A percentile compares a stretch with the other conserved stretches of the same genome.
Evolutionary conservation across 2,329 filamentous ascomycete genomes (phyloP).

Genomic region (Periglandula ipomoeae): DNA sequence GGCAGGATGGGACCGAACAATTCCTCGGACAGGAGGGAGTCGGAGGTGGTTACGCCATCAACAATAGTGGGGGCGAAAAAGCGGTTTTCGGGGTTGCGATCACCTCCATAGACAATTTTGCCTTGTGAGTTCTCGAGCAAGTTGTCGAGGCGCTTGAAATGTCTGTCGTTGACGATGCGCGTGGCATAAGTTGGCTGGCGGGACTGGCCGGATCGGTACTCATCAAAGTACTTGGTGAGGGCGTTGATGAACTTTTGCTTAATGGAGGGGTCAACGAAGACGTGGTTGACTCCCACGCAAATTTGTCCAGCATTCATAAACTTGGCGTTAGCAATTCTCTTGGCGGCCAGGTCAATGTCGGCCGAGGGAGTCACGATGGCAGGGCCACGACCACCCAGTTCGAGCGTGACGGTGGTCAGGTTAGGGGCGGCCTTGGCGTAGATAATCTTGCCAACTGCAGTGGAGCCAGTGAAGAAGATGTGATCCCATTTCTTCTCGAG

Average conservation of each 20-base stretch:
- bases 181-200: conserved; percentile 8
- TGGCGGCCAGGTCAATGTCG: conserved; percentile 32
- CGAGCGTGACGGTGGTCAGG: conserved; percentile 33
- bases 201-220: conserved; percentile 11
- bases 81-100: conserved; percentile 18
- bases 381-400: conserved; percentile 36
- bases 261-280: conserved; percentile 31
- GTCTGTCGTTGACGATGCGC: conserved; percentile 31
- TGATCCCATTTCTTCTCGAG: conserved; percentile 31
- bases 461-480: conserved; percentile 37
- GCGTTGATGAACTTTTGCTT: conserved; percentile 26
- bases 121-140: conserved; percentile 28
- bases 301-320: conserved; percentile 30
- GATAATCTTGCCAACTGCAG: conserved; percentile 27
- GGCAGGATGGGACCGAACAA: conserved; percentile 35
- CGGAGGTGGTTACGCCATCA: conserved; percentile 22
- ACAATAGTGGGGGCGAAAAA: conserved; percentile 30
- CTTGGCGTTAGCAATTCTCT: conserved; percentile 32
- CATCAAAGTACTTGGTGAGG: conserved; percentile 23
- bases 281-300: conserved; percentile 28
- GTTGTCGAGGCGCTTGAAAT: conserved; percentile 29
- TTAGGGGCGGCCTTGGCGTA: conserved; percentile 31
- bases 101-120: conserved; percentile 25
- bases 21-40: conserved; percentile 33
- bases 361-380: conserved; percentile 32